Evolutionary conservation across 306 rosid genomes (phyloP).

Genomic region (Albizia julibrissin): DNA sequence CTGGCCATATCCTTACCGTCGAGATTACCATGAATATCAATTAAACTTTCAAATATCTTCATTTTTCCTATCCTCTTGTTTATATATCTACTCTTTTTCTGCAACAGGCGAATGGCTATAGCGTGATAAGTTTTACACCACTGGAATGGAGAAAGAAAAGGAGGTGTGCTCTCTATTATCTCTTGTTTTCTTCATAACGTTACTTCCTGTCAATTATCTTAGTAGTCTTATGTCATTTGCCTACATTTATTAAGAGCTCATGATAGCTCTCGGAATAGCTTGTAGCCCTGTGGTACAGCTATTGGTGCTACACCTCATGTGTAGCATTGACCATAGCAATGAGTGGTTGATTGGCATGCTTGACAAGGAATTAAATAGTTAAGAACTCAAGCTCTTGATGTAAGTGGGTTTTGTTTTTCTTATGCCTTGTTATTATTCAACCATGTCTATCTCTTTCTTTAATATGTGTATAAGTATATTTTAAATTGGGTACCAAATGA

Average conservation of each 20-base stretch:
- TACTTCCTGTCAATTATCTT: constrained; percentile 1
- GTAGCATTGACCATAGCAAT: not conserved
- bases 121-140: constrained; percentile 81
- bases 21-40: constrained; percentile 2
- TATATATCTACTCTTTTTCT: constrained; percentile 23
- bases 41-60: constrained; percentile 8
- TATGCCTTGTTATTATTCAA: not conserved
- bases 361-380: not conserved
- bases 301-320: not conserved
- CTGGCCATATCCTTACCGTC: not conserved
- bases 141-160: constrained; percentile 86
- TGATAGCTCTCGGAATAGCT: not conserved
- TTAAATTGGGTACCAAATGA: not conserved
- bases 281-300: not conserved
- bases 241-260: not conserved
- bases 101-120: constrained; percentile 61
- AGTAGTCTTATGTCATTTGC: not conserved
- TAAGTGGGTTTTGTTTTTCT: not conserved
- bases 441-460: not conserved
- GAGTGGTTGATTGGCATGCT: not conserved
- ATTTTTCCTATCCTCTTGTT: not conserved
- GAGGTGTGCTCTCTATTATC: constrained; percentile 50
- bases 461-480: not conserved
- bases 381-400: not conserved
- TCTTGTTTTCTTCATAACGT: not conserved